Base-by-base conservation (phyloP, 441 rosid genomes). In the Pelargonium cotyledonis region DNA sequence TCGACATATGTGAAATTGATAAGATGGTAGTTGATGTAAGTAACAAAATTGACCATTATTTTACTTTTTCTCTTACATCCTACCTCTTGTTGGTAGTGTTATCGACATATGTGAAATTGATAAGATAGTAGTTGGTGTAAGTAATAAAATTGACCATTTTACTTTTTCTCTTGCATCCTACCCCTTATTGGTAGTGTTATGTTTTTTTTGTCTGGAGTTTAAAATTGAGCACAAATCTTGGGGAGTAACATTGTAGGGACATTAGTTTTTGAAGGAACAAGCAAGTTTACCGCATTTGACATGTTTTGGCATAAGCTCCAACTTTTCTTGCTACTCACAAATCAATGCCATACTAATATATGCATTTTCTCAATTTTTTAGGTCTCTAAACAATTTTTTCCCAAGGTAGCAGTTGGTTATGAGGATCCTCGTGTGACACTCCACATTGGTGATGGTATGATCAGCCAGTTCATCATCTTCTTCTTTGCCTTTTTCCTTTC, bases 1-100 rank as follows among this genome's bases (percentile, higher is more conserved):
- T 92, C 74, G 98, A 92, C 75, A 89, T 92, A 41, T 92, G 96
- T 78, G 98, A 90, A 79, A 92, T 92, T 47, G 98, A 92, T 75
- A 85, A 86, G 81, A 90, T 92, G 98, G 98, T 92, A 35, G 86
- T 92, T 75, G 96, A 92, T 68, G 98, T 92, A 79, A 90, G 96
- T 84, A 18, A 49, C 46, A 21, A 65, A 43, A 0, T 57, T 7
- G 62, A 57, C 21, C 62, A n/a, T n/a, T n/a, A 57, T 23, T 51
- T 51, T 4, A 47, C 63, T 77, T 41, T 41, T 26, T 0, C 7
- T 58, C 71, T 51, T 51, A 0, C 15, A 14, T 51, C 7, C 19
- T 51, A 2, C 7, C 19, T 7, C 15, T 15, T 5, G n/a, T 51
- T 51, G 15, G 6, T 51, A 35, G 40, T 35, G 58, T n/a, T 47